Percentiles rank a stretch among this genome's conserved stretches.
Evolutionary conservation across 2,329 filamentous ascomycete genomes (phyloP).

Genomic region (Fusarium sp.): DNA sequence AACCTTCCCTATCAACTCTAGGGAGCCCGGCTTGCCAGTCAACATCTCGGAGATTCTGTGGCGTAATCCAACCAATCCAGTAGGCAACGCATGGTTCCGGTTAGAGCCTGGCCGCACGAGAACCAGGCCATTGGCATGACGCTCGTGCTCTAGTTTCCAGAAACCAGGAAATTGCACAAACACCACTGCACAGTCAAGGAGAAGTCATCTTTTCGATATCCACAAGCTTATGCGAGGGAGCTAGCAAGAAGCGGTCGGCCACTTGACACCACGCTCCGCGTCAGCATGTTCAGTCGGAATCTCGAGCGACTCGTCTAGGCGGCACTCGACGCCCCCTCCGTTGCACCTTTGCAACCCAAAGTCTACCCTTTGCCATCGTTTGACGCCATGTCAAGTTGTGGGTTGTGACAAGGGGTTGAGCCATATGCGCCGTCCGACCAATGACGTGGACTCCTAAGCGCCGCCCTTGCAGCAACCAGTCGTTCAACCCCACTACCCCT

Average conservation of each 20-base stretch:
- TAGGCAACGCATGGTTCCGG: constrained; percentile 6
- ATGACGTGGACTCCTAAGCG: constrained; percentile 46
- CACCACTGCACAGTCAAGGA: constrained; percentile 1
- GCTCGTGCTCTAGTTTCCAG: constrained; percentile 2
- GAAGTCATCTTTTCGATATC: background rate
- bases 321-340: background rate
- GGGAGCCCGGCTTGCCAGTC: background rate
- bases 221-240: constrained; percentile 2
- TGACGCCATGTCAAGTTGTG: constrained; percentile 35
- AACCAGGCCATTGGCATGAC: constrained; percentile 21
- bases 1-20: background rate
- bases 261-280: constrained; percentile 5
- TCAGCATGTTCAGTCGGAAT: background rate
- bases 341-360: background rate
- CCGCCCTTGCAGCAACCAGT: constrained; percentile 45
- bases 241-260: background rate
- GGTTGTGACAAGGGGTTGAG: constrained; percentile 41
- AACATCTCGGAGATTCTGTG: constrained; percentile 4
- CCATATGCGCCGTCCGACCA: constrained; percentile 35
- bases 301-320: background rate
- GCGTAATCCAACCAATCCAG: constrained; percentile 15
- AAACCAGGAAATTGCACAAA: background rate
- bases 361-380: constrained; percentile 6
- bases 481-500: constrained; percentile 41
- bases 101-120: constrained; percentile 26